Base-by-base conservation (phyloP, 345 rosid species). In the Eucalyptus sp. region DNA sequence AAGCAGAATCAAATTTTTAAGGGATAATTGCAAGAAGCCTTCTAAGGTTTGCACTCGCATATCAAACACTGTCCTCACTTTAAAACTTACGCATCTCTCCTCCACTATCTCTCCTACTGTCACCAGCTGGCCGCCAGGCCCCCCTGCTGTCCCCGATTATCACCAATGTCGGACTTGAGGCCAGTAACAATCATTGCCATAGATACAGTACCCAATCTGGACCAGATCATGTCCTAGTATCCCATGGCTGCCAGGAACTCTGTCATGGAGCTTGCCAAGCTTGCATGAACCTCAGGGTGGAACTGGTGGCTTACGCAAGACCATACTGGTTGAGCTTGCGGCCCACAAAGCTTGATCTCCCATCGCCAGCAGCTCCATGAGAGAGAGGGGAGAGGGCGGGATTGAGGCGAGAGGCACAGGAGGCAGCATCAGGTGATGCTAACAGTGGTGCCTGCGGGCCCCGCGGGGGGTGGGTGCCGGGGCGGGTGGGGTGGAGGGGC, bases 391-490 rank as follows among this genome's bases (percentile, higher is more conserved):
- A 33, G 44, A 33, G 44, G 80, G 13, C 10, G 4, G 80, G 44
- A 68, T 68, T 33, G 22, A 33, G 22, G 43, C 24, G 6, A 68
- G 80, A 41, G 44, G 80, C 43, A 68, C 80, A 68, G 44, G 12
- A 68, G 43, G 80, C 80, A 33, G 31, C 18, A 10, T 71, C 37
- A 41, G 25, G 25, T 22, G 44, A 71, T 71, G 81, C 4, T 71
- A 27, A 71, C 27, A 37, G 44, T 11, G 8, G 25, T 71, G 54
- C 54, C 54, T 51, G 54, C 20, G 2, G 54, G 20, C 54, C 7
- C 7, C 6, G 8, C 3, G 0, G 2, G 4, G 54, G 54, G 8
- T 1, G 3, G 5, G 50, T 0, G 13, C 1, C 5, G 13, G 13
- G 13, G 4, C 1, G 18, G 0, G 3, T 3, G 37, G 37, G 37